Evolutionary conservation across 805 yeast genomes (phyloP), one percentile per base, ranked within the genome.

Genomic region (Candida chauliodis): DNA sequence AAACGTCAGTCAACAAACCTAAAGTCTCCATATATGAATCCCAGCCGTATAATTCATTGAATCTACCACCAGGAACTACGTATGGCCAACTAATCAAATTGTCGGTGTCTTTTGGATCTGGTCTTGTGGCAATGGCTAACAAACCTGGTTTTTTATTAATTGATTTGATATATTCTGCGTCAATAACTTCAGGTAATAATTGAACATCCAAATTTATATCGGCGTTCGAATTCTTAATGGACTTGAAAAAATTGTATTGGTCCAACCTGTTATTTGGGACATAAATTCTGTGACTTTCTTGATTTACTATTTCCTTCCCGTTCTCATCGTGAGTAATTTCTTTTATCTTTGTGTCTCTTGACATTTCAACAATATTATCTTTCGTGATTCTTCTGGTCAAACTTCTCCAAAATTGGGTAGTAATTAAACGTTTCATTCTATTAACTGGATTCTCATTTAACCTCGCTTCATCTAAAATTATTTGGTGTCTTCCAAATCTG

Each of bases 21-120:
- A 89, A 60, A 0, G 93, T 77, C 55, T 83, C 89, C 83, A 93
- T 85, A 55, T 93, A 91, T 2, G 96, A 88, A 59, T 91, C 99
- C 99, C 99, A 91, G 11, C 98, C 99, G 54, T 93, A 91, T 42
- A 89, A 74, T 63, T 91, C 99, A 63, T 93, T 93, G 63, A 91
- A 91, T 46, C 99, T 71, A 16, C 99, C 98, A 13, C 99, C 99
- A 1, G 99, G 99, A 17, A 91, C 98, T 13, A 87, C 84, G 59
- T 91, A 91, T 0, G 95, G 96, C 52, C 75, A 79, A 15, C 89
- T 87, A 27, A 74, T 67, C 33, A 83, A 50, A 10, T 73, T 68
- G 13, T 54, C 56, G 28, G 76, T 75, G 40, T 79, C 76, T 3
- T 63, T 52, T 6, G 83, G 79, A 47, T 79, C 79, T 15, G 58